Base-by-base conservation (phyloP, 2,329 filamentous ascomycete species). In the Lachnellula arida region DNA sequence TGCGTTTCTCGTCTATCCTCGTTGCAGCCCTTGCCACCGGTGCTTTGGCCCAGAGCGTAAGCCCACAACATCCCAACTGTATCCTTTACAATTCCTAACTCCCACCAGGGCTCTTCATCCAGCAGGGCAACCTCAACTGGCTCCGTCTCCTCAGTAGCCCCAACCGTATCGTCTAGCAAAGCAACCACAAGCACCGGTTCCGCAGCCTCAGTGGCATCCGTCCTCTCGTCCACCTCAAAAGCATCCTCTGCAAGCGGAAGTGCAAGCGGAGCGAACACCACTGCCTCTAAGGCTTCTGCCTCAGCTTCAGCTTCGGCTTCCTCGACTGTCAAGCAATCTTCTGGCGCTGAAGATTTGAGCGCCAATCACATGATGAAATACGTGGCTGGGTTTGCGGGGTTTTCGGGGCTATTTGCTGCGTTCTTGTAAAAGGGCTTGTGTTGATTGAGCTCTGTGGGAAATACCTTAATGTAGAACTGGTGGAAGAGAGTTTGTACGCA, bases 1-100 rank as follows among this genome's bases (percentile, higher is more conserved):
- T 63, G 60, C 59, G 51, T 48, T 22, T 61, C 53, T 60, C 59
- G 49, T 53, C 51, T 40, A 9, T 60, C 49, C 49, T 63, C 53
- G 46, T 60, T 6, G 51, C 56, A 8, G 37, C 49, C 25, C 53
- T 49, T 39, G 57, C 57, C n/a, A 47, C 53, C 35, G 51, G 49
- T 43, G 49, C 46, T 22, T 50, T 61, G 39, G 60, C 53, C 6
- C 59, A 63, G 48, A 59, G 44, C 51, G 56, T 53, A 54, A 46
- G 54, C 46, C 34, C 22, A 28, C 32, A 34, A 17, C 25, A 11
- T 22, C 15, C 22, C 50, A 34, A 46, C 12, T 39, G 37, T 28
- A 23, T n/a, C 22, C 2, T 19, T 51, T n/a, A 42, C 37, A 49
- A 14, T 17, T 34, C 32, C 46, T n/a, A 19, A 22, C 15, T 14